Percentiles rank a stretch among this genome's conserved stretches.
These are phyloP conservation scores for Penstemon eatonii DNA, from an alignment of 257 asterid species.

Conservation along the genomic window DNA sequence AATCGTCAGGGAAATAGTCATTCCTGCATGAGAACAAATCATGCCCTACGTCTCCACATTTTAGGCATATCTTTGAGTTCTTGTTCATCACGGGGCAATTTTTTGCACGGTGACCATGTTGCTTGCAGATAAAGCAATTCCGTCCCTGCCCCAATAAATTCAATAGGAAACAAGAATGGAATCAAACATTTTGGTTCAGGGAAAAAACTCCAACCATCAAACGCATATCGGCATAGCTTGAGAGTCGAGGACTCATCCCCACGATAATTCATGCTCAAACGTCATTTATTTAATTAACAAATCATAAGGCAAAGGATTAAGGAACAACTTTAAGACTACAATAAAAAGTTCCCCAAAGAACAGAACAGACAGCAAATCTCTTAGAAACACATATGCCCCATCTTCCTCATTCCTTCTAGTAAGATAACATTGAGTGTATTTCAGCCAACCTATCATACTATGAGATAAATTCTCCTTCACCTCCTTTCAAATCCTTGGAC, in stretches of 20 bases:
- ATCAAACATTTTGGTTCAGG: not conserved
- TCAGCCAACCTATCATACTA: not conserved
- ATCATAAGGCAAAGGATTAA: no score
- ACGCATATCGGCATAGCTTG: no score
- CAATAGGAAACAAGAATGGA: slow-evolving; percentile 12
- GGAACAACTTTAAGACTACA: not conserved
- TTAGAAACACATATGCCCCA: no score
- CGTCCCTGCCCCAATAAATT: slow-evolving; percentile 52
- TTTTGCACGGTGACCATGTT: slow-evolving; percentile 88
- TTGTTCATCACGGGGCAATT: slow-evolving; percentile 71
- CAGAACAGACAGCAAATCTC: no score
- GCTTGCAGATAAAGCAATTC: slow-evolving; percentile 84
- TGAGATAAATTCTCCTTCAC: not conserved
- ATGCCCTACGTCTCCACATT: slow-evolving; percentile 88
- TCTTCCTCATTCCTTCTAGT: no score
- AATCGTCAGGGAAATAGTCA: slow-evolving; percentile 63
- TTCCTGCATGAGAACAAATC: slow-evolving; percentile 78
- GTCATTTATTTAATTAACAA: no score
- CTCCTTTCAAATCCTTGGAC: not conserved
- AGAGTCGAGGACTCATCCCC: no score
- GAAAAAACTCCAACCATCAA: no score
- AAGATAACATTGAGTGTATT: no score
- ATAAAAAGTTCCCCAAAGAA: not conserved
- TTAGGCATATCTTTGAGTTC: slow-evolving; percentile 62
- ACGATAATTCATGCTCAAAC: no score